Evolutionary conservation across 2,329 filamentous ascomycete genomes (phyloP), one percentile per base, ranked within the genome.

Genomic region (Cryphonectria japonica): DNA sequence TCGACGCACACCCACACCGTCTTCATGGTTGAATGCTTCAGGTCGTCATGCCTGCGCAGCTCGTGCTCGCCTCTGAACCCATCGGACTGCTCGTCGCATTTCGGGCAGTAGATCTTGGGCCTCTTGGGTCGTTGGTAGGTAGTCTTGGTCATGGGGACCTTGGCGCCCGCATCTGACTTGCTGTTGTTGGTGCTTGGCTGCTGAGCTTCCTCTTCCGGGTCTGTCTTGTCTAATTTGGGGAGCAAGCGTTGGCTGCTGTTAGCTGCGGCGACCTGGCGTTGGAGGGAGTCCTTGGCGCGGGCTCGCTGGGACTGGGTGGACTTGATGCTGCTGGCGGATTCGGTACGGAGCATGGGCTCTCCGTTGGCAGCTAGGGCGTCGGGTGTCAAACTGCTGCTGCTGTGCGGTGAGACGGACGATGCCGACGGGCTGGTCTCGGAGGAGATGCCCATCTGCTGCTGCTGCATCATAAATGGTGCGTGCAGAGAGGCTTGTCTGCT

Each of bases 11-110:
- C 81, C 76, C 82, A 91, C 75, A 88, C 89, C 78, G 83, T 88
- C 66, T 88, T 84, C 4, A 80, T 74, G 14, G 73, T 75, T 71
- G 84, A 83, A 79, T 98, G 95, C 74, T 93, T 88, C 46, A 85
- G 83, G 59, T 87, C 87, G 68, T 86, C 86, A 75, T 94, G 92
- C 26, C 92, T 86, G 60, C 89, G 87, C 37, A 93, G 86, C 79
- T 97, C 94, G 78, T 97, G 94, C 34, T 95, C 92, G 68, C 94
- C 94, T 46, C 94, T 90, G 80, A 97, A 97, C 61, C 93, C 94
- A 26, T 92, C 88, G 0, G 91, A 91, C 67, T 93, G 88, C 69
- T 93, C 90, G 67, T 86, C 86, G 82, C 94, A 97, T 71, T 88
- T 82, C 1, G 82, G 78, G 79, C 94, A 97, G 77, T 87, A 88